These are phyloP conservation scores for Tetradesmus obliquus DNA, from an alignment of 139 green algal genomes.

Conservation along the genomic window DNA sequence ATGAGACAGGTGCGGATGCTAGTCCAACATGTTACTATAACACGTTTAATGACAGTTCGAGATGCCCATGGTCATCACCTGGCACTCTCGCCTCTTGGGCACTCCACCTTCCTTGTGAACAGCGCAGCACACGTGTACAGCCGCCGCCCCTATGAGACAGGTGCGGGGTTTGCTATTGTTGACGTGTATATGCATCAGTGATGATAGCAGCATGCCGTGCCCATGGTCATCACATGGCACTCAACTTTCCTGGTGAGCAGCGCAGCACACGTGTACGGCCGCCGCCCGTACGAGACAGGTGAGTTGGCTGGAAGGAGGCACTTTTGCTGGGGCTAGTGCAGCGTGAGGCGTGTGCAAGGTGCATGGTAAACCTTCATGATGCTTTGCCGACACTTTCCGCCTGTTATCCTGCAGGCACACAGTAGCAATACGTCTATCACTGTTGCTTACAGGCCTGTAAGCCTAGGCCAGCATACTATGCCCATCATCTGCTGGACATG, in stretches of 20 bases:
- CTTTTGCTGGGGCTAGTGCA: not conserved
- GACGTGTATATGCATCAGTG: not conserved
- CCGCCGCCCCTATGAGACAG: conserved; percentile 76
- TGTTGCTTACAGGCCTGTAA: too few species aligned
- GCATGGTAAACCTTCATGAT: not conserved
- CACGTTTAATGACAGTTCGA: not conserved
- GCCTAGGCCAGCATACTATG: too few species aligned
- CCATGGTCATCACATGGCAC: conserved; percentile 87
- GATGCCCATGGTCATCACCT: conserved; percentile 82
- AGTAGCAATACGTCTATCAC: not conserved
- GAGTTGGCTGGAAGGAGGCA: not conserved
- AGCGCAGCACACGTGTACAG: conserved; percentile 87
- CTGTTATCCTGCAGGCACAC: not conserved
- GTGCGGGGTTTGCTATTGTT: not conserved
- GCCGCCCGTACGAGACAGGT: conserved; percentile 76
- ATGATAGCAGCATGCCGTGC: conserved; percentile 60
- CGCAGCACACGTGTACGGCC: conserved; percentile 85
- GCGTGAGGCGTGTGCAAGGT: not conserved
- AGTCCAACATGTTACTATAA: not conserved
- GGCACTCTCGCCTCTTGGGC: conserved; percentile 61
- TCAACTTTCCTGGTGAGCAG: conserved; percentile 96
- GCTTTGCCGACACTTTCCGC: not conserved
- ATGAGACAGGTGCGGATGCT: conserved; percentile 59
- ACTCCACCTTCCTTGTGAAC: conserved; percentile 95
- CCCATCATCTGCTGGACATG: too few species aligned